A percentile compares a stretch with the other conserved stretches of the same genome.
phyloP scores from a whole-genome alignment of 257 asterid genomes.

The Petrea volubilis region DNA sequence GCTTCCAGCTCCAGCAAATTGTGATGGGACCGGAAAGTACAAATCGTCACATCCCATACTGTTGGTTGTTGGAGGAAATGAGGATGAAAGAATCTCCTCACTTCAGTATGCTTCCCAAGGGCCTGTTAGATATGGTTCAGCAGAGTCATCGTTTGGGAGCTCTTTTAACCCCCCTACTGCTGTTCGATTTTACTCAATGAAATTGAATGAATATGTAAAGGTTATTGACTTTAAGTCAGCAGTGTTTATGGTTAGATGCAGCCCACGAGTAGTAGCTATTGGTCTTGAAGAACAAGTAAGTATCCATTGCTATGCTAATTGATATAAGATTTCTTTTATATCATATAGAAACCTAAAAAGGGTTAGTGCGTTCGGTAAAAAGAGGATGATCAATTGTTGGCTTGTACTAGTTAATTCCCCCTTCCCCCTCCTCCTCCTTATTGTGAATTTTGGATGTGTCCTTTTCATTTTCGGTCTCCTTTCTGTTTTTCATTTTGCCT shows the following conservation, averaged over 20 bases:
- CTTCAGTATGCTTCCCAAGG: slow-evolving; percentile 39
- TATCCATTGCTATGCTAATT: neutral
- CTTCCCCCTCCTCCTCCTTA: neutral
- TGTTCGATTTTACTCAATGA: slow-evolving; percentile 70
- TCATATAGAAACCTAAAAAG: neutral
- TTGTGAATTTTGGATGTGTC: neutral
- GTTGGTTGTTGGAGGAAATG: slow-evolving; percentile 61
- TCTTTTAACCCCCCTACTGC: slow-evolving; percentile 51
- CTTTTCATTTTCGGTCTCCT: neutral
- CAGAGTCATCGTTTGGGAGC: slow-evolving; percentile 44
- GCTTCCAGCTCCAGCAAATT: slow-evolving; percentile 56
- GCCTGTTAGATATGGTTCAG: slow-evolving; percentile 33
- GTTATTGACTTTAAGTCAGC: slow-evolving; percentile 62
- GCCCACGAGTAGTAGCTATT: slow-evolving; percentile 62
- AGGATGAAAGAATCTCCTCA: slow-evolving; percentile 39
- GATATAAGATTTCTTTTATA: neutral
- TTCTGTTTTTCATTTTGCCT: neutral
- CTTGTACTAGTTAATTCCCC: neutral
- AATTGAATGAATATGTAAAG: slow-evolving; percentile 57
- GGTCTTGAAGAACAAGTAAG: slow-evolving; percentile 84
- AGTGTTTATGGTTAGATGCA: slow-evolving; percentile 72
- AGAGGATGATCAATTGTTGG: neutral
- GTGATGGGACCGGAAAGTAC: slow-evolving; percentile 43
- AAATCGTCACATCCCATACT: slow-evolving; percentile 51
- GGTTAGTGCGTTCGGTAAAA: slow-evolving; percentile 8